These are phyloP conservation scores for Boletus rubropictus DNA, from an alignment of 768 basidiomycete species.

Conservation along the genomic window DNA sequence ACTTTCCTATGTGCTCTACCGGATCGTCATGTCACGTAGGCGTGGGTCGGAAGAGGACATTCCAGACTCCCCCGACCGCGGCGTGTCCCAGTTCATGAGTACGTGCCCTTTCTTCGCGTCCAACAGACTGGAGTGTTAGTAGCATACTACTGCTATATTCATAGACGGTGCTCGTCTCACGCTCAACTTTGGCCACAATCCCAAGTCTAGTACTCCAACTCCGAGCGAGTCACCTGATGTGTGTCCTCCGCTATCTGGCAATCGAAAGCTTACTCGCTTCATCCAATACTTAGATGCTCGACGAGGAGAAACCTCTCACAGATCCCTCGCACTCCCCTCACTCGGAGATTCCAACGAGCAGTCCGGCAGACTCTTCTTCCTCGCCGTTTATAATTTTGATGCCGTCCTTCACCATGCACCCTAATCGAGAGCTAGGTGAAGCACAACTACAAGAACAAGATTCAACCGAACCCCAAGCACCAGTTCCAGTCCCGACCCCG, in stretches of 20 bases:
- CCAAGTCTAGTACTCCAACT: background rate
- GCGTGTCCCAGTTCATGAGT: constrained; percentile 28
- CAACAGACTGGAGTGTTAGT: background rate
- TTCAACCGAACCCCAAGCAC: background rate
- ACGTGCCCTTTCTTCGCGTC: background rate
- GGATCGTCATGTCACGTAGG: constrained; percentile 17
- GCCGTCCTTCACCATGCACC: constrained; percentile 13
- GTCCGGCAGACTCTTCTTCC: constrained; percentile 12
- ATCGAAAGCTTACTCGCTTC: background rate
- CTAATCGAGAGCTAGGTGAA: background rate
- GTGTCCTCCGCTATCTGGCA: background rate
- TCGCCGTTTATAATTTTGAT: constrained; percentile 10
- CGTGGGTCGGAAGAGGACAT: constrained; percentile 7
- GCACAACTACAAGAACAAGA: background rate
- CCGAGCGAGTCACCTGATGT: constrained; percentile 9
- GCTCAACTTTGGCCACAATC: constrained; percentile 13
- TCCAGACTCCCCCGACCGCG: constrained; percentile 20
- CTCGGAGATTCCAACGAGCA: constrained; percentile 4
- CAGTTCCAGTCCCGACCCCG: background rate
- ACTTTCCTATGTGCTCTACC: constrained; percentile 26
- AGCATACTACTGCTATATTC: background rate
- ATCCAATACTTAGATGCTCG: constrained; percentile 5
- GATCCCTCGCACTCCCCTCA: constrained; percentile 3
- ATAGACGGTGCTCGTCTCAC: constrained; percentile 25
- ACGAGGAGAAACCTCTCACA: constrained; percentile 16